Base-by-base conservation (phyloP, 2,329 filamentous ascomycete genomes). In the Dendrostoma leiphaemia region DNA sequence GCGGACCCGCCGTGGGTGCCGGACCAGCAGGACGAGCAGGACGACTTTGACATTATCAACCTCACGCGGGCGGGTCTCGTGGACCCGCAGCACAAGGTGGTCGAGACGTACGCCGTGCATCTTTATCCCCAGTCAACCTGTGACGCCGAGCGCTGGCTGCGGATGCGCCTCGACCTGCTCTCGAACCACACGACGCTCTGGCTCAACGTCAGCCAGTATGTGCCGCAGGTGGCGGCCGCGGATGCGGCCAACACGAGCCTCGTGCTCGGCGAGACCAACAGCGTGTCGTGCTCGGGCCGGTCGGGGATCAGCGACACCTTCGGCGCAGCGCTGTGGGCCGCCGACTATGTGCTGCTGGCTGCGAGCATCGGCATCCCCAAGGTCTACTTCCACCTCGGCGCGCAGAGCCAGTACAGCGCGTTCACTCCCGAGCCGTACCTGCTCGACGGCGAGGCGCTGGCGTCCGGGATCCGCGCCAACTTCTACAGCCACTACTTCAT, bases 201-300 rank as follows among this genome's bases (percentile, higher is more conserved):
- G 46, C 64, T 67, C 49, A 72, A 69, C 57, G 62, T 70, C 60
- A 62, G 2, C 68, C 70, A 3, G 48, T 57, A 48, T 29, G 55
- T 57, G 35, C 55, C 55, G 29, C 55, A 57, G 37, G 55, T 57
- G 12, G 55, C 55, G 13, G 55, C 55, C 2, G 71, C 73, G 1
- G 62, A 65, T 21, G 61, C 59, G 0, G 63, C 68, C 23, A 68
- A 71, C 32, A 71, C 71, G 38, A 61, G 67, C 0, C 66, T 74
- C 34, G 66, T 78, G 29, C 70, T 79, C 60, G 76, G 75, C 24
- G 76, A 79, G 66, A 78, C 74, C 2, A 78, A 78, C 62, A 72
- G 69, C 13, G 64, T 71, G n/a, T 69, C 66, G 44, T 71, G 71
- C 59, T 64, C 67, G 17, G 71, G 71, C 46, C 63, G 63, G 4